A percentile compares a stretch with the other conserved stretches of the same genome.
phyloP scores from a whole-genome alignment of 306 rosid species.

The Acacia melanoxylon region DNA sequence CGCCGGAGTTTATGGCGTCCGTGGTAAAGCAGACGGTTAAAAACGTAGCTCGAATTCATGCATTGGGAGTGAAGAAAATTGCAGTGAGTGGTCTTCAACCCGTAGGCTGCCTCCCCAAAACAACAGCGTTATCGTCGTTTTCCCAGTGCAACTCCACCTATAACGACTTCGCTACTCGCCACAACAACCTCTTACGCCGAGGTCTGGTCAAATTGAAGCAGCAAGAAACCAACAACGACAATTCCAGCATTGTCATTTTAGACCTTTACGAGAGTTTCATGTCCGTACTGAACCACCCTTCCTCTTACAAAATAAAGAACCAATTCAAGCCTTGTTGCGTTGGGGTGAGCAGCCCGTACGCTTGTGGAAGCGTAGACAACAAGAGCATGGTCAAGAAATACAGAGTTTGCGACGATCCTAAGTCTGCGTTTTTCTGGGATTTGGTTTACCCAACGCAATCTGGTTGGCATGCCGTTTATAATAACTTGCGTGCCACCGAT shows the following conservation, averaged over 20 bases:
- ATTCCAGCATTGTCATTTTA: slow-evolving; percentile 21
- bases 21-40: too few species aligned
- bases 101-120: too few species aligned
- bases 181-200: slow-evolving; percentile 21
- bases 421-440: too few species aligned
- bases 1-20: not conserved
- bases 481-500: not conserved
- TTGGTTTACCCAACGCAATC: slow-evolving; percentile 33
- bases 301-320: slow-evolving; percentile 12
- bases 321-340: slow-evolving; percentile 26
- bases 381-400: slow-evolving; percentile 10
- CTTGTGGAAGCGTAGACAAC: slow-evolving; percentile 18
- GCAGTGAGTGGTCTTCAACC: too few species aligned
- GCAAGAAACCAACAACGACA: slow-evolving; percentile 5
- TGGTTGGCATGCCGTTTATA: slow-evolving; percentile 34
- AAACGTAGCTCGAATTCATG: too few species aligned
- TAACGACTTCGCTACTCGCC: too few species aligned
- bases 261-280: slow-evolving; percentile 50
- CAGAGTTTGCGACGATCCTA: too few species aligned
- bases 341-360: slow-evolving; percentile 8
- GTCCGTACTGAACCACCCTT: slow-evolving; percentile 37
- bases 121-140: too few species aligned
- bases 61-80: too few species aligned
- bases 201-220: slow-evolving; percentile 26
- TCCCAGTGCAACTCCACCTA: too few species aligned